phyloP scores from a whole-genome alignment of 164 flowering plant species.

The Saururus chinensis region DNA sequence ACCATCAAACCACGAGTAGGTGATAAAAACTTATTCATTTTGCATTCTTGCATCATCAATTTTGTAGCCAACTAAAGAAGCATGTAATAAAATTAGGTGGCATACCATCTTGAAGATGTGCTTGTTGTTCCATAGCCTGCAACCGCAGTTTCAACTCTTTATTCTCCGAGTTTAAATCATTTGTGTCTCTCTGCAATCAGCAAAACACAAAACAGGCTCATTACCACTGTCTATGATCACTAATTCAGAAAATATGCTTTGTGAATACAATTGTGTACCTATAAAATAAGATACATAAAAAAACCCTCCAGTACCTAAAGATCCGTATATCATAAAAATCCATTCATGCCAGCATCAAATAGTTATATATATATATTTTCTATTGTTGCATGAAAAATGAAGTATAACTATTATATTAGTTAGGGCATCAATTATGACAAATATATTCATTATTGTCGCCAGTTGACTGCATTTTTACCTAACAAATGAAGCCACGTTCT shows the following conservation, averaged over 20 bases:
- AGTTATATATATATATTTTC: not conserved
- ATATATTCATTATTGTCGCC: too few relatives aligned
- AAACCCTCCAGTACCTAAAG: not conserved
- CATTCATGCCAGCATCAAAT: not conserved
- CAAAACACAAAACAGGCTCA: not conserved
- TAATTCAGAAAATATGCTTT: not conserved
- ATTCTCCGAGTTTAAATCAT: slow-evolving; percentile 70
- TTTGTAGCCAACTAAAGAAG: too few relatives aligned
- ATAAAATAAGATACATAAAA: too few relatives aligned
- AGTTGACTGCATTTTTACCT: too few relatives aligned
- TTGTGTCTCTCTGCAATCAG: slow-evolving; percentile 70
- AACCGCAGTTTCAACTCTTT: slow-evolving; percentile 85
- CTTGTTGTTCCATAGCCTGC: slow-evolving; percentile 94
- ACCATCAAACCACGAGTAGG: too few relatives aligned
- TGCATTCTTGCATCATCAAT: too few relatives aligned
- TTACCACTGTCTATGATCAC: not conserved
- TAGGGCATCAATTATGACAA: too few relatives aligned
- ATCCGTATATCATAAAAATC: not conserved
- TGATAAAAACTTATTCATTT: too few relatives aligned
- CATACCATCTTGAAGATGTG: slow-evolving; percentile 91
- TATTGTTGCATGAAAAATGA: not conserved
- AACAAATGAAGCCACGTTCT: too few relatives aligned
- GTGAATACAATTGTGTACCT: too few relatives aligned
- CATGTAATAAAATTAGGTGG: not conserved
- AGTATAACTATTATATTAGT: too few relatives aligned